Evolutionary conservation across 192 early-diverging fungal genomes (phyloP), one percentile per base, ranked within the genome.

Genomic region (Gamsiella multidivaricata): DNA sequence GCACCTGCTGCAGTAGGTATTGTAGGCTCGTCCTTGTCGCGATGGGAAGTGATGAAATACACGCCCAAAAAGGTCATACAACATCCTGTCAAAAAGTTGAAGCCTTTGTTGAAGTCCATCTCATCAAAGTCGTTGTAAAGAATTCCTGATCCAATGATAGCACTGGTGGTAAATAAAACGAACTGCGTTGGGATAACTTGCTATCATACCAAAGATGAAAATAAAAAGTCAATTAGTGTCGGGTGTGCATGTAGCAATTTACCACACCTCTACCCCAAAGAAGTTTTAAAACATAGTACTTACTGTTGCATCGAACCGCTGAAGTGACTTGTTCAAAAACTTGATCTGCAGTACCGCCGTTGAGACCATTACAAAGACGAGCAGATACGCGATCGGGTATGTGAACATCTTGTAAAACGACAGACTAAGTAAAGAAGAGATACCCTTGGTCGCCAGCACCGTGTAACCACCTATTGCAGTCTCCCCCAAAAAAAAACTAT

Each of bases 171-270:
- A 59, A 93, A 93, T 5, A 91, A 72, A 14, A 93, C 91, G 79
- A 91, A 93, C 66, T 93, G 91, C 10, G 90, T 93, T 3, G 91
- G 91, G 54, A 93, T 92, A 2, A 93, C 91, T 72, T 89, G 74
- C 81, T 81, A 51, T 17, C 23, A 37, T 58, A 45, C 18, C 29
- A 23, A 17, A n/a, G n/a, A n/a, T n/a, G n/a, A n/a, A n/a, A n/a
- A n/a, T n/a, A n/a, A n/a, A n/a, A n/a, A n/a, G n/a, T n/a, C n/a
- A n/a, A n/a, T n/a, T n/a, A n/a, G n/a, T n/a, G n/a, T n/a, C n/a
- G n/a, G n/a, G n/a, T n/a, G n/a, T n/a, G n/a, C n/a, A n/a, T n/a
- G n/a, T n/a, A n/a, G n/a, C n/a, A n/a, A n/a, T n/a, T n/a, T n/a
- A n/a, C 29, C 10, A 18, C 17, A 45, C 2, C n/a, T n/a, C n/a